Evolutionary conservation across 2,329 filamentous ascomycete species (phyloP).

Genomic region (Colletotrichum cereale): DNA sequence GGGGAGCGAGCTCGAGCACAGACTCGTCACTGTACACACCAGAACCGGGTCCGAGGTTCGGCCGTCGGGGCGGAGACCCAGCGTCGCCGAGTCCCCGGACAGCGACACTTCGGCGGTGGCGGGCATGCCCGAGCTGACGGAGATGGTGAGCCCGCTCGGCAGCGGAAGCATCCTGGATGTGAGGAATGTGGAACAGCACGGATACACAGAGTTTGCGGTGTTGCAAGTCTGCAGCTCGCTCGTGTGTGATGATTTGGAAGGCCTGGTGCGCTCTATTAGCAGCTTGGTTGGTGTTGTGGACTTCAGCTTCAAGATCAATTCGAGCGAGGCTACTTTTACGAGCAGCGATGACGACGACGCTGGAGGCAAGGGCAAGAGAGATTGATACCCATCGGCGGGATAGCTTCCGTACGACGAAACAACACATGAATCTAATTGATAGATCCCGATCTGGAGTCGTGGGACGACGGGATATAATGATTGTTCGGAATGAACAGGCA

Average conservation of each 20-base stretch:
- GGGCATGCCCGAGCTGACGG: slow-evolving; percentile 10
- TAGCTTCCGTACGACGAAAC: not conserved
- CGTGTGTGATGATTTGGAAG: slow-evolving; percentile 76
- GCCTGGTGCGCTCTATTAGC: slow-evolving; percentile 71
- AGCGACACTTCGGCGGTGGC: slow-evolving; percentile 2
- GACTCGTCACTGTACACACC: slow-evolving; percentile 31
- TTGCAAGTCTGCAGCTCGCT: slow-evolving; percentile 78
- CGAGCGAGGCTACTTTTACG: slow-evolving; percentile 28
- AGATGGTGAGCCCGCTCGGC: slow-evolving; percentile 18
- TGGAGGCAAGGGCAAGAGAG: slow-evolving; percentile 10
- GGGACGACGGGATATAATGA: not conserved
- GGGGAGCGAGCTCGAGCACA: slow-evolving; percentile 32
- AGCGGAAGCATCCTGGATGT: slow-evolving; percentile 34
- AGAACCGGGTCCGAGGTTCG: slow-evolving; percentile 25
- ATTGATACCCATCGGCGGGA: not conserved
- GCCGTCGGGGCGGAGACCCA: not conserved
- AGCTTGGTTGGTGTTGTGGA: slow-evolving; percentile 80
- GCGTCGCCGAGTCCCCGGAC: not conserved
- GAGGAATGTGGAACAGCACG: slow-evolving; percentile 72
- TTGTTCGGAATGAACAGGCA: not conserved
- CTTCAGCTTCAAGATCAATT: slow-evolving; percentile 73
- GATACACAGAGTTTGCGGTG: slow-evolving; percentile 81
- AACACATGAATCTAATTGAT: not conserved
- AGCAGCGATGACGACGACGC: slow-evolving; percentile 20
- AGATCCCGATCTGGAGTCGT: not conserved